Conservation (phyloP, 331 rosid genomes). For the Malus hybrid region DNA sequence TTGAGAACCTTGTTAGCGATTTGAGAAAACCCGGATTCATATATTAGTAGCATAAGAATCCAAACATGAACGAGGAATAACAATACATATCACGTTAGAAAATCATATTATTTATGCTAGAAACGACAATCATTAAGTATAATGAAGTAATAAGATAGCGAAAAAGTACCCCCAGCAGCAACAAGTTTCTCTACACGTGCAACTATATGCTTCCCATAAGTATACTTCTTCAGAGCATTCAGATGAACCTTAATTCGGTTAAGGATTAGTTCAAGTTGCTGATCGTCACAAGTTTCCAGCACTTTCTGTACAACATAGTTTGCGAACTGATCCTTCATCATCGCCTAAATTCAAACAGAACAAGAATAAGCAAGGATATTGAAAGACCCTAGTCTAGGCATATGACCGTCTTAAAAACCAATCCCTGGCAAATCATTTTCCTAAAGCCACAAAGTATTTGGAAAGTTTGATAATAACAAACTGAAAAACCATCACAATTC, state of each 20-base stretch:
- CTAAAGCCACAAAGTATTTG: not conserved
- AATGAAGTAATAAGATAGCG: not conserved
- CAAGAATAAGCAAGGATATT: slow-evolving; percentile 9
- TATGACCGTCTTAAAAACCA: not conserved
- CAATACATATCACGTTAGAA: not conserved
- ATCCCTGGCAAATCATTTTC: not conserved
- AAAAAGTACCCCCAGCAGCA: slow-evolving; percentile 50
- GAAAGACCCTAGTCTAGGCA: not conserved
- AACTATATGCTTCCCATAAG: slow-evolving; percentile 58
- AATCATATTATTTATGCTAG: not conserved
- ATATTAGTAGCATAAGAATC: not conserved
- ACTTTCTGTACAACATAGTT: slow-evolving; percentile 59
- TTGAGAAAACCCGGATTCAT: not conserved
- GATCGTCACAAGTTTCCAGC: slow-evolving; percentile 60
- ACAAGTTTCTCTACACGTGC: slow-evolving; percentile 66
- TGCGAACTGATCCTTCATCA: slow-evolving; percentile 59
- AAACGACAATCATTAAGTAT: not conserved
- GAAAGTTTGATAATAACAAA: not conserved
- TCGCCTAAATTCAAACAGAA: slow-evolving; percentile 28
- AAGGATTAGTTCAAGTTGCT: slow-evolving; percentile 58
- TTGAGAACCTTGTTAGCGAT: slow-evolving; percentile 1
- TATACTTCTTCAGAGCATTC: slow-evolving; percentile 55
- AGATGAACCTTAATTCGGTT: slow-evolving; percentile 49
- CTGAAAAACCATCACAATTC: not conserved
- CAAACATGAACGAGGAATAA: not conserved